Percentiles rank a stretch among this genome's conserved stretches.
Conservation (phyloP, 2,329 filamentous ascomycete genomes). For the Penicillium freii region DNA sequence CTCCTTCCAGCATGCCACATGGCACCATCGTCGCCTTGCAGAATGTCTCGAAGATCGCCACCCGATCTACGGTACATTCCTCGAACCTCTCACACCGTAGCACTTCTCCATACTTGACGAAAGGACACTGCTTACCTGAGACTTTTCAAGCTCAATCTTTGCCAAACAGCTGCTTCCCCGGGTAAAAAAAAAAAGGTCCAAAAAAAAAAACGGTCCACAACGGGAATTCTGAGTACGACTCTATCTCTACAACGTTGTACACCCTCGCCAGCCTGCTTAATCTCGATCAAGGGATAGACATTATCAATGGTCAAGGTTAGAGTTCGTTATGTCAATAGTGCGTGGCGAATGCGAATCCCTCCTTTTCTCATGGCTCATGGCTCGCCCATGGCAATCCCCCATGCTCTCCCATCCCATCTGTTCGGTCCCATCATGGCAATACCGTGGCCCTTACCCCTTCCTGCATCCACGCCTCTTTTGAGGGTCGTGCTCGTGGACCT, state of each 20-base stretch:
- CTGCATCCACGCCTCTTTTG: conserved; percentile 1
- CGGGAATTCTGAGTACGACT: conserved; percentile 9
- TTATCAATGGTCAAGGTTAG: background rate
- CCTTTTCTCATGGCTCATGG: background rate
- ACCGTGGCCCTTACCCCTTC: conserved; percentile 5
- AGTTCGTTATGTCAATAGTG: conserved; percentile 19
- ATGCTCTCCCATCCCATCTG: background rate
- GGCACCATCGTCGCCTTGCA: conserved; percentile 26
- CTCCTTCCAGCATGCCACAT: conserved; percentile 21
- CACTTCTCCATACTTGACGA: conserved; percentile 24
- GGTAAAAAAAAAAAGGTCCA: background rate
- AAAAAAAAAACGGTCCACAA: background rate
- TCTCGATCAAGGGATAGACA: conserved; percentile 17
- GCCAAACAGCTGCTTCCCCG: background rate
- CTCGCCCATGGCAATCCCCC: conserved; percentile 1
- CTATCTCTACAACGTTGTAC: conserved; percentile 3
- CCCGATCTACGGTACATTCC: conserved; percentile 22
- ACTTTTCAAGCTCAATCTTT: background rate
- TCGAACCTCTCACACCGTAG: conserved; percentile 21
- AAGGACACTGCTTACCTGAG: background rate
- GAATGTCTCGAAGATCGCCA: conserved; percentile 22
- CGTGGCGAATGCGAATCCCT: background rate
- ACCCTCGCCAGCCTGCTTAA: background rate
- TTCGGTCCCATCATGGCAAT: background rate
- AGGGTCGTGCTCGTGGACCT: background rate